A percentile compares a stretch with the other conserved stretches of the same genome.
Evolutionary conservation across 306 rosid genomes (phyloP).

Genomic region (Coriaria nepalensis): DNA sequence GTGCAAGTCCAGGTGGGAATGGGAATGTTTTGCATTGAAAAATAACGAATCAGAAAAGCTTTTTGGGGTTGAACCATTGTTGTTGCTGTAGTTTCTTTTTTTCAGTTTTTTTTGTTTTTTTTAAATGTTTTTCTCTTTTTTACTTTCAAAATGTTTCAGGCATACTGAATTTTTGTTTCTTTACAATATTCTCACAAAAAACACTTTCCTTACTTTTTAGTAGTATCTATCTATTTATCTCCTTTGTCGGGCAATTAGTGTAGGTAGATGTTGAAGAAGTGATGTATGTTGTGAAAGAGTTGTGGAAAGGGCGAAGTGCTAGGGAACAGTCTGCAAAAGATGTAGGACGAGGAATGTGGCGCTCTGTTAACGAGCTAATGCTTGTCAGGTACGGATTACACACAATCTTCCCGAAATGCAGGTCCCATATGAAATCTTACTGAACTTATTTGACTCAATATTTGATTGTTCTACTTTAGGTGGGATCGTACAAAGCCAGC

Average conservation of each 20-base stretch:
- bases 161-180: too few species aligned
- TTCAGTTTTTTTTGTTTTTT: too few species aligned
- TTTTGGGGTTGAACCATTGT: too few species aligned
- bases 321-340: conserved; percentile 57
- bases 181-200: not conserved
- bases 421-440: too few species aligned
- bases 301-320: conserved; percentile 94
- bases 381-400: conserved; percentile 69
- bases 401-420: too few species aligned
- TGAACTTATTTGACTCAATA: not conserved
- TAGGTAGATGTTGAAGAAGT: conserved; percentile 96
- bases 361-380: conserved; percentile 85
- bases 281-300: conserved; percentile 75
- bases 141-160: too few species aligned
- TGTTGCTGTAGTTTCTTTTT: too few species aligned
- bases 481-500: conserved; percentile 79
- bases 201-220: not conserved
- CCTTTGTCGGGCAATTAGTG: conserved; percentile 7
- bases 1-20: conserved; percentile 57
- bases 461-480: conserved; percentile 26
- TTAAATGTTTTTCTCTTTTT: too few species aligned
- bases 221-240: not conserved
- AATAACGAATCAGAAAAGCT: too few species aligned
- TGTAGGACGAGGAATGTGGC: conserved; percentile 95
- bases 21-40: too few species aligned